Evolutionary conservation across 805 yeast species (phyloP), one percentile per base, ranked within the genome.

Genomic region (Saccharomycopsis malanga): DNA sequence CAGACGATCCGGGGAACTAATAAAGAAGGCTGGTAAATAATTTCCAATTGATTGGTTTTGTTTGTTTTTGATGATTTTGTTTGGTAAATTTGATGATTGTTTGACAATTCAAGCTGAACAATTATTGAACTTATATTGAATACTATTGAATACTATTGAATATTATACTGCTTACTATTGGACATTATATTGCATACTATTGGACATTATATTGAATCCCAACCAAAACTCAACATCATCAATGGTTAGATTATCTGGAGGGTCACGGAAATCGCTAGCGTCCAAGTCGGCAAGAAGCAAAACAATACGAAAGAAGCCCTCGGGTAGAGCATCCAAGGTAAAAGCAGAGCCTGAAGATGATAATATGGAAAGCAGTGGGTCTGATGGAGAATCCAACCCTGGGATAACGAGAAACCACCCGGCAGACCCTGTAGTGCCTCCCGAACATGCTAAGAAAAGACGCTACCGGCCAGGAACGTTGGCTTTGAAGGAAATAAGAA

Each of bases 401-500:
- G 52, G 48, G 23, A 36, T 41, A 36, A 18, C 39, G 18, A 20
- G 47, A 29, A 39, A 46, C 30, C 51, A 46, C 24, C 53, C 51
- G 27, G 47, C 43, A 3, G 53, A 50, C 36, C 50, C 50, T 24
- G 42, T 50, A 18, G 36, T 15, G 20, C 7, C 42, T 4, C 20
- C 37, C 22, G 17, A 10, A 9, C 27, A 20, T 6, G 21, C 9
- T 4, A 57, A 58, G 40, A 67, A 69, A 48, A 65, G 73, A 54
- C 59, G 77, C 44, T 78, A 73, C 54, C 72, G 69, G 44, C 85
- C 87, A 0, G 87, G 88, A 14, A 77, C 81, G 0, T 63, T 68
- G 20, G 91, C 91, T 1, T 61, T 83, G 25, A 65, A 79, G 55
- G 89, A 84, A 56, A 83, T 84, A 20, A 67, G 86, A 47, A 72